These are phyloP conservation scores for Cynanchum wilfordii DNA, from an alignment of 257 asterid species.

Conservation along the genomic window DNA sequence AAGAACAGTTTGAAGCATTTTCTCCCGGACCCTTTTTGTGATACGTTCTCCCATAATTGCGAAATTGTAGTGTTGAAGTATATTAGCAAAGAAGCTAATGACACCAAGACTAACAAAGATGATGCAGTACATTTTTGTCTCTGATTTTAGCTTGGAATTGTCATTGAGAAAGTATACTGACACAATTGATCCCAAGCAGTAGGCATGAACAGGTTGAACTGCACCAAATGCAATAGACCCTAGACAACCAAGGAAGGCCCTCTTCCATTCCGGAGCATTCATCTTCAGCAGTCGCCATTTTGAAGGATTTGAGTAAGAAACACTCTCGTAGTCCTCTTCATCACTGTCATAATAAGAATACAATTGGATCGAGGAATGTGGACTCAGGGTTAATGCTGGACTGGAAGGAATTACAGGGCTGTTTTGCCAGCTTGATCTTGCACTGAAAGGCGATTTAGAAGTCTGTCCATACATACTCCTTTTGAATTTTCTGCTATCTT, in stretches of 20 bases:
- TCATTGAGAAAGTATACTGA: conserved; percentile 40
- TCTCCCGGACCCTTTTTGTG: conserved; percentile 56
- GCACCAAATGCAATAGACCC: conserved; percentile 58
- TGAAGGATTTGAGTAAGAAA: conserved; percentile 23
- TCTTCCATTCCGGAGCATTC: conserved; percentile 71
- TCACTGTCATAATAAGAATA: conserved; percentile 43
- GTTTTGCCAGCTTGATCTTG: conserved; percentile 39
- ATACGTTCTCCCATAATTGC: conserved; percentile 62
- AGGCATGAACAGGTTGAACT: conserved; percentile 57
- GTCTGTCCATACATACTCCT: neutral
- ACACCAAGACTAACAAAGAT: conserved; percentile 40
- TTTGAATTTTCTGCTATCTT: conserved; percentile 9
- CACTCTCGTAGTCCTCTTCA: conserved; percentile 20
- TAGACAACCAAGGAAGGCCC: conserved; percentile 55
- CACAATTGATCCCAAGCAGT: conserved; percentile 55
- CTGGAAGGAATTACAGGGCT: conserved; percentile 49
- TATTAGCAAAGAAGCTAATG: conserved; percentile 44
- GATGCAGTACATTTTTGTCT: conserved; percentile 30
- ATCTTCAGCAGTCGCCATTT: conserved; percentile 43
- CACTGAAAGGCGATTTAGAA: conserved; percentile 29
- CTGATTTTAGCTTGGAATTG: conserved; percentile 35
- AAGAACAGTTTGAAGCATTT: conserved; percentile 38
- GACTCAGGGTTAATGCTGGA: conserved; percentile 32
- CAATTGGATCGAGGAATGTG: conserved; percentile 33
- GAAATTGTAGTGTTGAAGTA: conserved; percentile 66